Conservation (phyloP, 805 yeast species). For the Cyberlindnera lachancei region DNA sequence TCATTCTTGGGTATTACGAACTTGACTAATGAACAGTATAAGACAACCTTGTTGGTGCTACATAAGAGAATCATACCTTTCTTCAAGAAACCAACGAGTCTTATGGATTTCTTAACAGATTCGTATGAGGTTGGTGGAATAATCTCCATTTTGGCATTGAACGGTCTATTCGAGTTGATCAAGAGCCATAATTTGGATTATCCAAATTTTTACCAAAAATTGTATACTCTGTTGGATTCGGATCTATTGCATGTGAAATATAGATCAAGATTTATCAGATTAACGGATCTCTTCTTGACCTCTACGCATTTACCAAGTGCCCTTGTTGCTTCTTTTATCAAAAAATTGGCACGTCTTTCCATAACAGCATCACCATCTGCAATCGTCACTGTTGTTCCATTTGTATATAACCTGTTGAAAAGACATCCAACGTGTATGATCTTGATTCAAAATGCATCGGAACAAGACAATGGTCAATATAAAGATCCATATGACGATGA, state of each 20-base stretch:
- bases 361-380: conserved; percentile 83
- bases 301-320: conserved; percentile 83
- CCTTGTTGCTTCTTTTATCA: conserved; percentile 84
- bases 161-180: conserved; percentile 83
- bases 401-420: conserved; percentile 79
- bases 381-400: conserved; percentile 81
- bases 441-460: conserved; percentile 50
- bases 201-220: conserved; percentile 79
- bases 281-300: conserved; percentile 76
- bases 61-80: conserved; percentile 83
- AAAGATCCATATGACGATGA: conserved; percentile 59
- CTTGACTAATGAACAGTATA: conserved; percentile 49
- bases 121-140: conserved; percentile 61
- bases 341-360: conserved; percentile 67
- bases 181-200: conserved; percentile 78
- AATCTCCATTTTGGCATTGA: conserved; percentile 70
- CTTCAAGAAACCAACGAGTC: conserved; percentile 66
- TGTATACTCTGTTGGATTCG: conserved; percentile 74
- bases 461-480: conserved; percentile 27
- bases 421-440: conserved; percentile 94
- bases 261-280: conserved; percentile 80
- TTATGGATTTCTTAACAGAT: conserved; percentile 93
- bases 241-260: conserved; percentile 69
- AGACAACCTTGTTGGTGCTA: conserved; percentile 56
- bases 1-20: conserved; percentile 42